Conservation (phyloP, 2,329 filamentous ascomycete genomes). For the Ascocoryne sarcoides region DNA sequence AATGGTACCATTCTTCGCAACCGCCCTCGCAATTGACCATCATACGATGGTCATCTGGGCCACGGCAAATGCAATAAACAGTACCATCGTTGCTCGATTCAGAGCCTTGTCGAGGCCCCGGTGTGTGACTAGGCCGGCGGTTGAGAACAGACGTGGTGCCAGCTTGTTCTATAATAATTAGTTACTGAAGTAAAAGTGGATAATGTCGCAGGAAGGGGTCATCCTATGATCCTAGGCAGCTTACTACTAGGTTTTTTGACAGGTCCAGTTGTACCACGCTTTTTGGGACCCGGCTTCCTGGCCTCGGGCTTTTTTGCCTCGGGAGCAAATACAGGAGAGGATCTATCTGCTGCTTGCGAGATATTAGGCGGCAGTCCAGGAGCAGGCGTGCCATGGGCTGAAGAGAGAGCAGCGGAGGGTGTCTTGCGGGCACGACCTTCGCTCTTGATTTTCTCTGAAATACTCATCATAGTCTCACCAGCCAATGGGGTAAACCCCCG, state of each 20-base stretch:
- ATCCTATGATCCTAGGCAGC: conserved; percentile 11
- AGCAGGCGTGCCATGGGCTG: conserved; percentile 21
- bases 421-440: conserved; percentile 23
- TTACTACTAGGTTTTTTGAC: conserved; percentile 17
- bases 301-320: conserved; percentile 6
- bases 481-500: conserved; percentile 18
- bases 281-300: conserved; percentile 19
- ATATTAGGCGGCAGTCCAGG: conserved; percentile 3
- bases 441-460: conserved; percentile 26
- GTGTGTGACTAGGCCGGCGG: conserved; percentile 12
- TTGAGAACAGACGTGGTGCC: neutral
- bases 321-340: no score
- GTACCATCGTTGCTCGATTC: conserved; percentile 25
- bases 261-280: conserved; percentile 20
- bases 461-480: conserved; percentile 17
- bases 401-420: conserved; percentile 17
- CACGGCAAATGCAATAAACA: conserved; percentile 28
- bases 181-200: no score
- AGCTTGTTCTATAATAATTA: no score
- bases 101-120: conserved; percentile 4
- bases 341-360: neutral
- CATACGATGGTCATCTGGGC: conserved; percentile 28
- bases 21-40: conserved; percentile 28
- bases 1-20: conserved; percentile 29
- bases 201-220: no score